Percentiles rank a stretch among this genome's conserved stretches.
Evolutionary conservation across 768 basidiomycete genomes (phyloP).

Genomic region (Lenzites betulinus): DNA sequence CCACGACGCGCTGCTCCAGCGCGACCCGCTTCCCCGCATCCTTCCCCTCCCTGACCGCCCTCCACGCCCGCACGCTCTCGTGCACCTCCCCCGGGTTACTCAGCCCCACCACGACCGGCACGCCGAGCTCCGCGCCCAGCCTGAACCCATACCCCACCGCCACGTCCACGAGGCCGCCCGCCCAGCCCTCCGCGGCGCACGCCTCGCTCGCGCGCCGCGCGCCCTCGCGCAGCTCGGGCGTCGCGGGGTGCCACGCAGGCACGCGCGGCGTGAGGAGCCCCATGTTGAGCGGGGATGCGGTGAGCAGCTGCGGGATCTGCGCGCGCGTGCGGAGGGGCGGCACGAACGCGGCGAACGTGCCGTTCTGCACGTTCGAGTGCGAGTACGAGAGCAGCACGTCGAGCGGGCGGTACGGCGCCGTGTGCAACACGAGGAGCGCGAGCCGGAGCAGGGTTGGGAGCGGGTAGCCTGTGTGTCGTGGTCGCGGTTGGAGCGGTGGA

Average conservation of each 20-base stretch:
- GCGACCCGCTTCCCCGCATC: slow-evolving; percentile 39
- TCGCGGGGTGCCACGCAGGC: slow-evolving; percentile 80
- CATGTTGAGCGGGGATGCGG: slow-evolving; percentile 87
- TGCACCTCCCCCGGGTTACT: slow-evolving; percentile 76
- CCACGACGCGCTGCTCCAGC: slow-evolving; percentile 46
- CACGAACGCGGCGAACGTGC: slow-evolving; percentile 56
- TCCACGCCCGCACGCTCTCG: slow-evolving; percentile 68
- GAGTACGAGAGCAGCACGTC: slow-evolving; percentile 83
- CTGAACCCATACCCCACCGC: slow-evolving; percentile 75
- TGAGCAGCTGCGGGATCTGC: slow-evolving; percentile 63
- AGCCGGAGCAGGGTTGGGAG: slow-evolving; percentile 84
- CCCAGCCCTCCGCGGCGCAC: slow-evolving; percentile 38
- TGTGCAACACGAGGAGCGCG: slow-evolving; percentile 70
- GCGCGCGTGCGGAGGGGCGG: slow-evolving; percentile 62
- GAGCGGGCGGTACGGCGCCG: slow-evolving; percentile 65
- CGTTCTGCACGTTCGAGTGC: slow-evolving; percentile 77
- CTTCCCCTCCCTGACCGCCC: slow-evolving; percentile 49
- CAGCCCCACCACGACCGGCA: slow-evolving; percentile 74
- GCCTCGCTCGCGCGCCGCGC: slow-evolving; percentile 38
- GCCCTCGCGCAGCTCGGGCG: slow-evolving; percentile 48
- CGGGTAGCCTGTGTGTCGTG: slow-evolving; percentile 61
- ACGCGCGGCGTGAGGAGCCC: slow-evolving; percentile 62
- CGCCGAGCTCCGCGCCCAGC: slow-evolving; percentile 42
- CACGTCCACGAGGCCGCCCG: slow-evolving; percentile 56
- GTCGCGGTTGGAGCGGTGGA: neutral